phyloP scores from a whole-genome alignment of 2,329 filamentous ascomycete species.

The Alternaria arbusti region DNA sequence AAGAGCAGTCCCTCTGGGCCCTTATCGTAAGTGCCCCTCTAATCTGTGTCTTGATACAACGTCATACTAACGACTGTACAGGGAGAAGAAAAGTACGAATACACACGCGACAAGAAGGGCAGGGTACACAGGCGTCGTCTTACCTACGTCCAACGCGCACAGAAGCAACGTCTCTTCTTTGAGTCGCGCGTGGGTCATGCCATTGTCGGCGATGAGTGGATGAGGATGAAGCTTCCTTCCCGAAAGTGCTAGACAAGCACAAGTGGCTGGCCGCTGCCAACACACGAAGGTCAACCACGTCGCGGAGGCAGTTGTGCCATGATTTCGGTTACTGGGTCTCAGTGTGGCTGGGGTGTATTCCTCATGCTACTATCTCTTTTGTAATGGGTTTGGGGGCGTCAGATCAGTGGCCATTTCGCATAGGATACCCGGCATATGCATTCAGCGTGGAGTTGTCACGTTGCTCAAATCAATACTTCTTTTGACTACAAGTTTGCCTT shows the following conservation, averaged over 20 bases:
- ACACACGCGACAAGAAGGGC: conserved; percentile 15
- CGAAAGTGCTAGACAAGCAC: conserved; percentile 8
- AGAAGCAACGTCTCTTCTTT: conserved; percentile 24
- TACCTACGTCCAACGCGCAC: conserved; percentile 12
- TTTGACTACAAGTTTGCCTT: not conserved
- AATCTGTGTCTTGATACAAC: not conserved
- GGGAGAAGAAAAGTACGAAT: conserved; percentile 26
- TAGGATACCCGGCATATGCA: conserved; percentile 16
- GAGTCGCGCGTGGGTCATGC: conserved; percentile 25
- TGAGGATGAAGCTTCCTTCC: conserved; percentile 24
- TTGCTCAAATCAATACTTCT: not conserved
- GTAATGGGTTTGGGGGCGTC: conserved; percentile 6
- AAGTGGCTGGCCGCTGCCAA: not conserved
- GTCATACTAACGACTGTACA: conserved; percentile 6
- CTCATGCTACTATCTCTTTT: conserved; percentile 12
- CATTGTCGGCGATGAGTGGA: conserved; percentile 32
- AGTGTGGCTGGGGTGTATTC: not conserved
- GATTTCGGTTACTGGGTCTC: conserved; percentile 5
- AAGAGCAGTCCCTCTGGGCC: conserved; percentile 23
- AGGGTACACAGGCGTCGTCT: conserved; percentile 22
- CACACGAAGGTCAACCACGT: not conserved
- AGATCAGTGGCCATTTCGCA: conserved; percentile 5
- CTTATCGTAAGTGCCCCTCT: conserved; percentile 21
- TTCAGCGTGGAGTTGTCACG: conserved; percentile 7
- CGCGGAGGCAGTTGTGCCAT: not conserved